Evolutionary conservation across 2,329 filamentous ascomycete species (phyloP).

Genomic region (Neurospora sp.): DNA sequence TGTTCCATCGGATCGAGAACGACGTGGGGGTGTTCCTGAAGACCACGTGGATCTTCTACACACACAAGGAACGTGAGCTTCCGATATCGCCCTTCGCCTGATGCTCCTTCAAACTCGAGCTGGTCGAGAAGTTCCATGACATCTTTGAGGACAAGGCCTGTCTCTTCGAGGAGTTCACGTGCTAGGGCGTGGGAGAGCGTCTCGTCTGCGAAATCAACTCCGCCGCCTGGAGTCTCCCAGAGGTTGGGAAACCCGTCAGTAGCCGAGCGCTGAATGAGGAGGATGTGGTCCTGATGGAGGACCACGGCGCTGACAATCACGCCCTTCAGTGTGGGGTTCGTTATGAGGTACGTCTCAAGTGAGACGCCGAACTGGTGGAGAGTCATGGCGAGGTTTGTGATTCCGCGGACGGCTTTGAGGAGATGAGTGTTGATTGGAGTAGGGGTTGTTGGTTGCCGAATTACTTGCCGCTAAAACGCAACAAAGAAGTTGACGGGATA

Average conservation of each 20-base stretch:
- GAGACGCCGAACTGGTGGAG: slow-evolving; percentile 4
- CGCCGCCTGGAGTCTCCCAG: slow-evolving; percentile 16
- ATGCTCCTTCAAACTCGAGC: slow-evolving; percentile 7
- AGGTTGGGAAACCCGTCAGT: slow-evolving; percentile 13
- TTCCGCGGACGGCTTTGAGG: background rate
- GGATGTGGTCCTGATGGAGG: slow-evolving; percentile 4
- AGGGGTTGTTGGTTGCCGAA: background rate
- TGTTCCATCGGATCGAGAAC: slow-evolving; percentile 10
- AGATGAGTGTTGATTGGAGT: background rate
- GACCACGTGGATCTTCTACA: background rate
- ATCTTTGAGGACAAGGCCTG: slow-evolving; percentile 5
- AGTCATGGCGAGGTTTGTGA: background rate
- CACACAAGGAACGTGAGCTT: slow-evolving; percentile 14
- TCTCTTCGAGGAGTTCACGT: slow-evolving; percentile 15
- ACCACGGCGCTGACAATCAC: slow-evolving; percentile 13
- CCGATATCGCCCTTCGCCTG: background rate
- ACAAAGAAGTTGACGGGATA: background rate
- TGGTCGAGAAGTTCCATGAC: background rate
- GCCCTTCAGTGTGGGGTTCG: slow-evolving; percentile 4
- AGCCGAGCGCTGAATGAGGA: slow-evolving; percentile 15
- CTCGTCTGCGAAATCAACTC: slow-evolving; percentile 8
- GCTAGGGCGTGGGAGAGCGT: slow-evolving; percentile 6
- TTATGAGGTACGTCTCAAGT: slow-evolving; percentile 4
- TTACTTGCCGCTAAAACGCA: background rate
- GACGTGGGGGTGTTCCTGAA: slow-evolving; percentile 1